A percentile compares a stretch with the other conserved stretches of the same genome.
Evolutionary conservation across 306 rosid genomes (phyloP).

Genomic region (Lupinus albus): DNA sequence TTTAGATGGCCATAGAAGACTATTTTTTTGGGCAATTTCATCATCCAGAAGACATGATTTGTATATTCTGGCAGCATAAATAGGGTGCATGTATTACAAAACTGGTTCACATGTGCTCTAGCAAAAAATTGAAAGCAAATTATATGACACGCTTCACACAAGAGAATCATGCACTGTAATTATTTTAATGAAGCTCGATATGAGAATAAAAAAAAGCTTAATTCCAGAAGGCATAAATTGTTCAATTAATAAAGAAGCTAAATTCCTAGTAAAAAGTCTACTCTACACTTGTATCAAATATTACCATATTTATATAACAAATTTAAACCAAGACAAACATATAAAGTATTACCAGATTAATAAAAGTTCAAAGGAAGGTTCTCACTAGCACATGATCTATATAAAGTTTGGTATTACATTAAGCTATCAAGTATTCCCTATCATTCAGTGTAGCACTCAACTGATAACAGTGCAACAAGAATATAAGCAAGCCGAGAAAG

Average conservation of each 20-base stretch:
- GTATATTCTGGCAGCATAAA: neutral
- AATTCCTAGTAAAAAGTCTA: neutral
- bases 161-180: neutral
- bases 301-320: neutral
- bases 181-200: neutral
- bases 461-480: neutral
- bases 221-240: neutral
- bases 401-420: neutral
- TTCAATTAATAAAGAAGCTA: conserved; percentile 3
- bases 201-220: neutral
- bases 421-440: conserved; percentile 12
- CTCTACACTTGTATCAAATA: neutral
- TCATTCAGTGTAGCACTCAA: neutral
- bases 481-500: conserved; percentile 1
- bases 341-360: no score
- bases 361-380: no score
- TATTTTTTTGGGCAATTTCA: no score
- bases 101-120: neutral
- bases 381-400: neutral
- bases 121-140: neutral
- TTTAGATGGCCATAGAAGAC: neutral
- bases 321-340: neutral
- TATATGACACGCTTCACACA: neutral
- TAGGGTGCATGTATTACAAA: neutral
- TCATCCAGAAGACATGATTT: neutral